phyloP scores from a whole-genome alignment of 148 eudicot genomes.

The Linanthus parryae region DNA sequence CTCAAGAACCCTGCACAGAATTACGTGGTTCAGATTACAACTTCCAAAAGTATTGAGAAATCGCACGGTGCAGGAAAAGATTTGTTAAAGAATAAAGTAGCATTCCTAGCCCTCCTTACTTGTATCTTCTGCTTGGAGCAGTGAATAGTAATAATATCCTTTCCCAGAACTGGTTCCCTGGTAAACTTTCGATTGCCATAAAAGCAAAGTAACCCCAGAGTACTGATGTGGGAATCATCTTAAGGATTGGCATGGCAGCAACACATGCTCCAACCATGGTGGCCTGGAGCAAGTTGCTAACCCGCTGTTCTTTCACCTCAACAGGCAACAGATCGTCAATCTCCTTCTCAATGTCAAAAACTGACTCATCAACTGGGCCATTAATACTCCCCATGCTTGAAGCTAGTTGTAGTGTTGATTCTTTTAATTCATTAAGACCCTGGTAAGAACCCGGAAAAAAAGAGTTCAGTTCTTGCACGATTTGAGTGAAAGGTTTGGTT shows the following conservation, averaged over 20 bases:
- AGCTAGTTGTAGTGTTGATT: conserved; percentile 70
- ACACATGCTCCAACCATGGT: conserved; percentile 83
- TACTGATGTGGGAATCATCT: conserved; percentile 85
- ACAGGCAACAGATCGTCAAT: conserved; percentile 80
- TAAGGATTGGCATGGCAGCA: conserved; percentile 83
- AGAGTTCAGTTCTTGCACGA: neutral
- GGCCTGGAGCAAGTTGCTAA: conserved; percentile 78
- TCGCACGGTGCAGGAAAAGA: neutral
- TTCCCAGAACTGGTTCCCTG: conserved; percentile 96
- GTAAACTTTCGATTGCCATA: conserved; percentile 94
- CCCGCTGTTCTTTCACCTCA: conserved; percentile 90
- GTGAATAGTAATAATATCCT: conserved; percentile 78
- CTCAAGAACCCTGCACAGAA: conserved; percentile 68
- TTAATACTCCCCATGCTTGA: conserved; percentile 66
- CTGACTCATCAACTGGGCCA: conserved; percentile 76
- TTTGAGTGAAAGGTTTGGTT: neutral
- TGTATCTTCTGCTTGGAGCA: conserved; percentile 85
- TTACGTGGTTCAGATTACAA: neutral
- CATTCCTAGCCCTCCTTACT: too few relatives aligned
- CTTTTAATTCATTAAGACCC: conserved; percentile 83
- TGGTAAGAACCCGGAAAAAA: conserved; percentile 12
- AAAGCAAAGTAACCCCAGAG: conserved; percentile 94
- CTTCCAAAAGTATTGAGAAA: neutral
- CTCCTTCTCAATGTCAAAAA: conserved; percentile 83
- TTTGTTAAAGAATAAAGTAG: too few relatives aligned